These are phyloP conservation scores for Pythium plurisporium DNA, from an alignment of 352 stramenopile genomes.

Conservation along the genomic window DNA sequence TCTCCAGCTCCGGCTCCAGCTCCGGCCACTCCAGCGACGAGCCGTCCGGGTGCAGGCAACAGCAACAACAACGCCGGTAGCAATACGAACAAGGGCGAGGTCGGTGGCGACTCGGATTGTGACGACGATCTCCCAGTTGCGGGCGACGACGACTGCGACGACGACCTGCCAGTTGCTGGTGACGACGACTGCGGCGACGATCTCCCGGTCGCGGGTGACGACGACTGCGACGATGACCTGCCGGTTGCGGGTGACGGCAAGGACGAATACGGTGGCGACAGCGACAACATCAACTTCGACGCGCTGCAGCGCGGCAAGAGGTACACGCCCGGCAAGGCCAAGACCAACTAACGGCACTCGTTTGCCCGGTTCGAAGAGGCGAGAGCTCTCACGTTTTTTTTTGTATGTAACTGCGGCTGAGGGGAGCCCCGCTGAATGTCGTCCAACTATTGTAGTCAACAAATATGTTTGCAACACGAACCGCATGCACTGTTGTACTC, in stretches of 20 bases:
- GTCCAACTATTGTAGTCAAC: no score
- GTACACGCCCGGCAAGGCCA: constrained; percentile 14
- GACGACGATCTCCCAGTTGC: constrained; percentile 4
- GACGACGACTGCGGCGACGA: constrained; percentile 1
- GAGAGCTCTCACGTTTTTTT: no score
- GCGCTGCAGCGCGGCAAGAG: constrained; percentile 13
- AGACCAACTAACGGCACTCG: constrained; percentile 18
- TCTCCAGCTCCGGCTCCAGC: no score
- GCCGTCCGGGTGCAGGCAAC: background rate
- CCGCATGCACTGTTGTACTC: no score
- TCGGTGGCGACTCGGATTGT: constrained; percentile 4
- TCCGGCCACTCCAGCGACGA: background rate
- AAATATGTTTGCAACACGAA: no score
- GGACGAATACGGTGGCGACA: constrained; percentile 10
- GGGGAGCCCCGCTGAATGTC: no score
- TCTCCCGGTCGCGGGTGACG: background rate
- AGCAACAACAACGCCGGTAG: constrained; percentile 5
- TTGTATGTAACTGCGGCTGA: no score
- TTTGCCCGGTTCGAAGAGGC: no score
- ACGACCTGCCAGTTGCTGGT: background rate
- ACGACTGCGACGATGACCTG: constrained; percentile 11
- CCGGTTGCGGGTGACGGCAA: constrained; percentile 2
- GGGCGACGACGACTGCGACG: constrained; percentile 1
- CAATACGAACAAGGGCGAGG: background rate
- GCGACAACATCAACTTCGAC: constrained; percentile 10